Evolutionary conservation across 1,284 basidiomycete genomes (phyloP).

Genomic region (Rhodotorula sp.): DNA sequence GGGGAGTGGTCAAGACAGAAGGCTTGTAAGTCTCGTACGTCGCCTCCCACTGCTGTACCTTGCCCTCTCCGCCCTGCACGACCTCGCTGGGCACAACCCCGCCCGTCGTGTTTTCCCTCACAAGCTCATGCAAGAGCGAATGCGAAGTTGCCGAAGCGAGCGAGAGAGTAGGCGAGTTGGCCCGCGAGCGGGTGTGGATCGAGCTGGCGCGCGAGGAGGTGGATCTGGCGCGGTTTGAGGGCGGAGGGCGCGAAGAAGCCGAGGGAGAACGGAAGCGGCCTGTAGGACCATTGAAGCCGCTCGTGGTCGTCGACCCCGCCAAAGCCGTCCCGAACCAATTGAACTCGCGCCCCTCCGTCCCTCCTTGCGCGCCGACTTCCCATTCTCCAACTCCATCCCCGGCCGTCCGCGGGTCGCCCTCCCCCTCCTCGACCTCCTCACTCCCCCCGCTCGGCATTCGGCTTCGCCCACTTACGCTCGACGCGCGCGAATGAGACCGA

Average conservation of each 20-base stretch:
- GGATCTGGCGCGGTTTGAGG: neutral
- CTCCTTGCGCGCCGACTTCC: constrained; percentile 16
- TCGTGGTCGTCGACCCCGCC: neutral
- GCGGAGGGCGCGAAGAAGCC: neutral
- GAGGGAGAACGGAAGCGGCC: constrained; percentile 9
- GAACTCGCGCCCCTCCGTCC: constrained; percentile 11
- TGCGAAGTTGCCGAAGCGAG: constrained; percentile 8
- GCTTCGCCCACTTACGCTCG: neutral
- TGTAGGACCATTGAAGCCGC: neutral
- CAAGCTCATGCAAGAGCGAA: constrained; percentile 30
- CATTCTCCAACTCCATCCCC: constrained; percentile 11
- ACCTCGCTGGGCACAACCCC: constrained; percentile 10
- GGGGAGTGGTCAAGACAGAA: constrained; percentile 11
- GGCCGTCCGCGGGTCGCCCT: constrained; percentile 7
- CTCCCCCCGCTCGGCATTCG: neutral
- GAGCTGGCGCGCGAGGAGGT: constrained; percentile 23
- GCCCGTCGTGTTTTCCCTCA: constrained; percentile 36
- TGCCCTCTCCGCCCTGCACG: neutral
- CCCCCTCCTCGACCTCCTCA: constrained; percentile 6
- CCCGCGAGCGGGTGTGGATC: constrained; percentile 9
- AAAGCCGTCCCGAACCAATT: constrained; percentile 11
- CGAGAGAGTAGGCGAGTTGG: neutral
- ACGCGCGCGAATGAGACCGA: neutral
- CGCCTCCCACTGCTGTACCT: constrained; percentile 18
- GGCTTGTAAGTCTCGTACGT: constrained; percentile 33